Percentiles rank a stretch among this genome's conserved stretches.
Evolutionary conservation across 495 filamentous ascomycete species (phyloP).

Genomic region (Coniosporium apollinis): DNA sequence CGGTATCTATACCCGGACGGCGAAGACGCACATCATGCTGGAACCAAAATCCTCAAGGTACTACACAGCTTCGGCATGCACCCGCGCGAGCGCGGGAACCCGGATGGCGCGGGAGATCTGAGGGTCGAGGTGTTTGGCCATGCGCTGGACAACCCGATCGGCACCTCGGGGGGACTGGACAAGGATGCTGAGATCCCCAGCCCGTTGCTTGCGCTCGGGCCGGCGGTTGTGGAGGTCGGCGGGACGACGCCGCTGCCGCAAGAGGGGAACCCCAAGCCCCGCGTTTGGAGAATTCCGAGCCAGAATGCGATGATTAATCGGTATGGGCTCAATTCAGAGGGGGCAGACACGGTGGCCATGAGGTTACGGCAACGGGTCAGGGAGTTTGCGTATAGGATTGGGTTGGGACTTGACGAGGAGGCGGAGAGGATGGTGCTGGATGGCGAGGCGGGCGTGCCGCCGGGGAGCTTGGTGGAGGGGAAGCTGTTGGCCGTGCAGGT

Average conservation of each 20-base stretch:
- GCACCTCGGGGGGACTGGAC: constrained; percentile 83
- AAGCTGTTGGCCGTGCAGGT: constrained; percentile 81
- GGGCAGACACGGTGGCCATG: constrained; percentile 71
- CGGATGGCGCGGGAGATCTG: constrained; percentile 33
- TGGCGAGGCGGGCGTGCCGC: constrained; percentile 44
- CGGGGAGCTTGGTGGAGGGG: constrained; percentile 58
- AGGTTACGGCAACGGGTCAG: constrained; percentile 61
- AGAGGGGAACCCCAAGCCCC: constrained; percentile 66
- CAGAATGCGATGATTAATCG: constrained; percentile 84
- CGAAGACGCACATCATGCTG: constrained; percentile 75
- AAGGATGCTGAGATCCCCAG: constrained; percentile 62
- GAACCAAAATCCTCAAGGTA: constrained; percentile 48
- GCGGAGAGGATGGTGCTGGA: constrained; percentile 58
- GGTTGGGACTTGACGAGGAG: constrained; percentile 42
- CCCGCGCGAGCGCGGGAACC: constrained; percentile 55
- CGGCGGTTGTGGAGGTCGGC: constrained; percentile 75
- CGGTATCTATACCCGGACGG: constrained; percentile 62
- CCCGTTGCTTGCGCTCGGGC: constrained; percentile 25
- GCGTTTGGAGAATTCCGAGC: constrained; percentile 70
- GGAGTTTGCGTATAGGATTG: constrained; percentile 52
- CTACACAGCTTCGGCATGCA: constrained; percentile 43
- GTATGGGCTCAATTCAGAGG: constrained; percentile 84
- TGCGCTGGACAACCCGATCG: constrained; percentile 66
- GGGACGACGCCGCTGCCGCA: constrained; percentile 77
- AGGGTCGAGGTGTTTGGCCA: constrained; percentile 59